Evolutionary conservation across 1,284 basidiomycete species (phyloP), one percentile per base, ranked within the genome.

Genomic region (Ganoderma sp.): DNA sequence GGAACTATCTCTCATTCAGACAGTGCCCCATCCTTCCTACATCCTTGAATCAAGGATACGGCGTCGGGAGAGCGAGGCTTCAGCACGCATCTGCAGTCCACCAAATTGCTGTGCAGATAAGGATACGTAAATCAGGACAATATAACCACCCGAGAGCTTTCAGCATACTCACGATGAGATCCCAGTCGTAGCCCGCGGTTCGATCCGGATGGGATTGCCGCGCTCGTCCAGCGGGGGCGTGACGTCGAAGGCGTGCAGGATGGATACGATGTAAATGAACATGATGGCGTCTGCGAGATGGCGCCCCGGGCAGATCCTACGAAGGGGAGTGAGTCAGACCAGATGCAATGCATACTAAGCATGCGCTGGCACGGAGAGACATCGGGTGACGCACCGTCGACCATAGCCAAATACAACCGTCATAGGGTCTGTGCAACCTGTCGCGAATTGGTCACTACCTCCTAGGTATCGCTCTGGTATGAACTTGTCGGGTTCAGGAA

Each of bases 391-490:
- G 2, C 25, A 65, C 79, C 80, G 65, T 28, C 80, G 69, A 22
- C 80, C 80, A 48, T 70, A 80, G 2, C 79, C 81, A 66, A 80
- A 81, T 1, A 73, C 71, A 8, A 73, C 71, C 6, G 70, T 71
- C 28, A 63, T 59, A 8, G 79, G 79, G 28, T 66, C 59, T 6
- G 32, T 19, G 7, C 52, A 28, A 14, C 41, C 37, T 10, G 58
- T 10, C 22, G 19, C 60, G 17, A 9, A 50, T 39, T 39, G 59
- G 37, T 52, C 41, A n/a, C 41, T 59, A 0, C 54, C 59, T 48
- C 63, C 61, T 14, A 75, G 63, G 67, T 68, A 76, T 7, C 73
- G 70, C 22, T 75, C 75, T 2, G 75, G 71, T 7, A 67, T 60
- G 66, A 76, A 75, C n/a, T 56, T 28, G 17, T 73, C 63, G 2